A percentile compares a stretch with the other conserved stretches of the same genome.
Conservation (phyloP, 805 yeast species). For the Tetrapisispora phaffii region DNA sequence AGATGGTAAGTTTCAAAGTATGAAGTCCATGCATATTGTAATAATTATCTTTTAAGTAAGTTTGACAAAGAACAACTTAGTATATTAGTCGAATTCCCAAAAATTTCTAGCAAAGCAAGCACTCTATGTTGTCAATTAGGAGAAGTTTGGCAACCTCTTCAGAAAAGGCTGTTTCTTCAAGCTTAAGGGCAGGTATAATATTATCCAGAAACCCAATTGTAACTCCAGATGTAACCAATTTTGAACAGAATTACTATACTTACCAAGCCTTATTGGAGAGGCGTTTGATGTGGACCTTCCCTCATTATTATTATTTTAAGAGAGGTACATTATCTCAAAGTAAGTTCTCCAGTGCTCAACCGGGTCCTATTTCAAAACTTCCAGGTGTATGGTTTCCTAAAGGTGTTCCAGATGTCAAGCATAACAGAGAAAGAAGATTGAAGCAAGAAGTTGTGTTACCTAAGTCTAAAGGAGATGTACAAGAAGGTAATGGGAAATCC, state of each 20-base stretch:
- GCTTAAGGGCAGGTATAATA: slow-evolving; percentile 44
- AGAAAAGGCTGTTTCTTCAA: slow-evolving; percentile 10
- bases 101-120: too few species aligned
- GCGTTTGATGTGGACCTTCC: slow-evolving; percentile 95
- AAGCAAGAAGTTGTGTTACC: slow-evolving; percentile 77
- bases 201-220: slow-evolving; percentile 78
- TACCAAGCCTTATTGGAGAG: slow-evolving; percentile 82
- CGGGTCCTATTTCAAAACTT: slow-evolving; percentile 60
- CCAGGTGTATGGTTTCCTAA: slow-evolving; percentile 70
- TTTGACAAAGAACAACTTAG: too few species aligned
- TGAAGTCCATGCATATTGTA: too few species aligned
- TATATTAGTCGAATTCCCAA: too few species aligned
- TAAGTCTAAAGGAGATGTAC: slow-evolving; percentile 36
- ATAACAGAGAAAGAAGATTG: slow-evolving; percentile 77
- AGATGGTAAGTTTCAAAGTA: too few species aligned
- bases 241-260: slow-evolving; percentile 65
- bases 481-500: slow-evolving; percentile 23
- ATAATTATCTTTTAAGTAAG: too few species aligned
- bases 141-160: slow-evolving; percentile 15
- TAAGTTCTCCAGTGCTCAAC: slow-evolving; percentile 63
- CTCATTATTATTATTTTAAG: slow-evolving; percentile 83
- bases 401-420: slow-evolving; percentile 79
- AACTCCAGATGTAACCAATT: slow-evolving; percentile 61
- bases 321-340: slow-evolving; percentile 85
- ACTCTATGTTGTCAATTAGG: background rate